Base-by-base conservation (phyloP, 345 rosid species). In the Capsella bursapastoris region DNA sequence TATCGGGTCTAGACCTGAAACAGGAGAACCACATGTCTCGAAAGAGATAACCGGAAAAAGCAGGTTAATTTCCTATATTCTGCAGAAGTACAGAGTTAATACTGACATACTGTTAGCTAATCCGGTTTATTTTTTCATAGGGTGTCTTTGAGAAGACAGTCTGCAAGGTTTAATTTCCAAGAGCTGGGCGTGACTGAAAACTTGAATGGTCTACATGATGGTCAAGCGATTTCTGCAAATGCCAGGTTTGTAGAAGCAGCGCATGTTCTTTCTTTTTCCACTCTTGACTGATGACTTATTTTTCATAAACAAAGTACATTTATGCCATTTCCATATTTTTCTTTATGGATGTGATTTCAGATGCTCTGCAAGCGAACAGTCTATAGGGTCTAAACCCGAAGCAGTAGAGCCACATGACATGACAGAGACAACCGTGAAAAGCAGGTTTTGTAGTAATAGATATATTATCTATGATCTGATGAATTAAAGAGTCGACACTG, bases 191-290 rank as follows among this genome's bases (percentile, higher is more conserved):
- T 43, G 65, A 27, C 57, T 11, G 57, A 72, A 51, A 75, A 63
- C 56, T 66, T 53, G 28, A 45, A 57, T 45, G 70, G 55, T 27
- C 51, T 35, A 51, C 66, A 62, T 68, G 66, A 71, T 68, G 47
- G 67, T 61, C 68, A 74, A 69, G 79, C 63, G 73, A 52, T 63
- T 47, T 51, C 65, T 65, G 81, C 78, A 13, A 72, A 70, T 61
- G 70, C 68, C 32, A 74, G 92, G 92, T 88, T 53, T 62, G 75
- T 68, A 55, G 50, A 43, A 64, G 64, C 70, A 57, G 29, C 56
- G 41, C 41, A 41, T 37, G 57, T 27, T 60, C 14, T 27, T 11
- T 35, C 43, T 32, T 12, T 61, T 44, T 49, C 57, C 74, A 55
- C 12, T 56, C 49, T 64, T 47, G 59, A 57, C 40, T 70, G 68